Evolutionary conservation across 164 flowering plant genomes (phyloP), one percentile per base, ranked within the genome.

Genomic region (Magnolia kwangsiensis): DNA sequence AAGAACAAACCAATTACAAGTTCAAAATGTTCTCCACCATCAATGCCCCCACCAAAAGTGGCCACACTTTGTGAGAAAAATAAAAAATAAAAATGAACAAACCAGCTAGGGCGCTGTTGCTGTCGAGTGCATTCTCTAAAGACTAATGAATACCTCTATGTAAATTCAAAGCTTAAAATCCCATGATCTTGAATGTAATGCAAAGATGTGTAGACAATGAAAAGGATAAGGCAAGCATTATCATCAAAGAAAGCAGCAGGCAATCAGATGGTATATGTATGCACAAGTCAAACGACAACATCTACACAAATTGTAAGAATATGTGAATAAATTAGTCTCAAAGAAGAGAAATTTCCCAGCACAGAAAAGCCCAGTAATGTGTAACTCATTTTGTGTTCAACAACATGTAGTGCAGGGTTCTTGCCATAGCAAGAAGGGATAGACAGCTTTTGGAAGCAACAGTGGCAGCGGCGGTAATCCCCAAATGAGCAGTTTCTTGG

Each of bases 291-390:
- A 72, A 64, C 73, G 63, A 50, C 74, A 74, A 73, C 71, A 69
- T 29, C 71, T 58, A 73, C 63, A 70, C n/a, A 76, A 64, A 72
- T 59, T 74, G 77, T 79, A 77, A 79, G 82, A 80, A 69, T 78
- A 72, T 78, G 75, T 63, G 78, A 86, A 80, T 82, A 78, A 72
- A 83, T 83, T 81, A 80, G 79, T 55, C 77, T 49, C 5, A 55
- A 77, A 55, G 61, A 75, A 74, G 63, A 75, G 80, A 85, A 85
- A 84, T 78, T 74, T 81, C 81, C 87, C 80, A 75, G 74, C 67
- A 77, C 11, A 69, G 74, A 81, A 85, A 80, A 85, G 73, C 77
- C 75, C 24, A 78, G 89, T 81, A 84, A 82, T 76, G 79, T 78
- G 81, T 73, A 75, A 69, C 50, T 72, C 74, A 29, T 63, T 31